Evolutionary conservation across 2,329 filamentous ascomycete genomes (phyloP), one percentile per base, ranked within the genome.

Genomic region (Aspergillus alliaceus): DNA sequence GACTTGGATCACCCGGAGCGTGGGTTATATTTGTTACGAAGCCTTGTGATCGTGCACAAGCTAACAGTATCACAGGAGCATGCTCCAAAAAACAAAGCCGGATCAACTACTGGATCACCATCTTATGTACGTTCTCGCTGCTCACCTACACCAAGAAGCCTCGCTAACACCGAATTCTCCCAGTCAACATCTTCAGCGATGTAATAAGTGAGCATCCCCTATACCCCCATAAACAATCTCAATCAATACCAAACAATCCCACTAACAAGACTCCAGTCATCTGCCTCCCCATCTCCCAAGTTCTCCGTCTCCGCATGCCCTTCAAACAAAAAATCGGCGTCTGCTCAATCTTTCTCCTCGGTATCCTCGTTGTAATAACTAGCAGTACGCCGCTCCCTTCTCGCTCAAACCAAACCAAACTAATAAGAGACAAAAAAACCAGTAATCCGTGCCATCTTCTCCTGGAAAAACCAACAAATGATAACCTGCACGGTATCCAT

Each of bases 401-500:
- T 7, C 20, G 9, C 27, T 4, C 27, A 2, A n/a, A 14, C 11
- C 9, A 46, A 31, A 11, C 27, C 44, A 29, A 46, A 52, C 50
- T 31, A 42, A 54, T 34, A 9, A n/a, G 8, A 24, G 7, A 8
- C 12, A 44, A 46, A 46, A 18, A 20, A 47, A 20, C 8, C 35
- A 66, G 64, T 66, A n/a, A 65, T 66, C 24, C 62, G 64, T 3
- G 64, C 62, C 25, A 59, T 64, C 34, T 66, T 62, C 55, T 59
- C 64, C 55, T 47, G 56, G 39, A 56, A 39, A 34, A 61, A 61
- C 40, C 56, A 65, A 35, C 63, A 66, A 57, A 62, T 66, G 58
- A 65, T 66, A 18, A 66, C 63, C 24, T 66, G 64, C 57, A 65
- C 64, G n/a, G 64, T 66, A 9, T 65, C 63, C 18, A 64, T 66